Conservation (phyloP, 2,329 filamentous ascomycete genomes). For the Colletotrichum orbiculare region DNA sequence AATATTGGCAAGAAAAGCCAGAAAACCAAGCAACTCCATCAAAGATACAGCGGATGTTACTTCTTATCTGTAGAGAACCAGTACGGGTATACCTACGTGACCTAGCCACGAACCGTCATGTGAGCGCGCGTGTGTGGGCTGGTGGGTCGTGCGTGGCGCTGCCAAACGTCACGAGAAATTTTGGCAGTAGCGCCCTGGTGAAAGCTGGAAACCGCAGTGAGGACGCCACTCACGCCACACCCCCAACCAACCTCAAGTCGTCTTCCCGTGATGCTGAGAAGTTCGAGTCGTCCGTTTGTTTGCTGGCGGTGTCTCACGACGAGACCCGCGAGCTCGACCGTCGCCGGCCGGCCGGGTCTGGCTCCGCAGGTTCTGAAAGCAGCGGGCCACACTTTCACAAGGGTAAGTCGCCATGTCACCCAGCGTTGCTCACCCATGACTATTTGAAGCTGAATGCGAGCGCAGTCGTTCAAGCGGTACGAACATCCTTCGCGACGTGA, state of each 20-base stretch:
- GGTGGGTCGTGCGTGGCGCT: constrained; percentile 7
- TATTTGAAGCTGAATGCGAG: not conserved
- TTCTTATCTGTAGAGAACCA: too few relatives aligned
- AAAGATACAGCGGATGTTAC: too few relatives aligned
- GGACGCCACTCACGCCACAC: constrained; percentile 10
- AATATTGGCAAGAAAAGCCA: too few relatives aligned
- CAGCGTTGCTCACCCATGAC: not conserved
- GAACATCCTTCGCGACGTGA: too few relatives aligned
- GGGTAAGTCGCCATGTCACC: constrained; percentile 1
- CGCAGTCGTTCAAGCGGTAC: not conserved
- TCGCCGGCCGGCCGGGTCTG: constrained; percentile 18
- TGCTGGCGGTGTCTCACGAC: constrained; percentile 47
- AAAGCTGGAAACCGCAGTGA: not conserved
- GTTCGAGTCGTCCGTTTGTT: constrained; percentile 44
- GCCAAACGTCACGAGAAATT: constrained; percentile 34
- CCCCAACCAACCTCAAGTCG: not conserved
- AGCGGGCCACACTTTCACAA: constrained; percentile 28
- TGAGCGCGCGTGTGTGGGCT: constrained; percentile 28
- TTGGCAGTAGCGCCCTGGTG: constrained; percentile 12
- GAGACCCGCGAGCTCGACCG: not conserved
- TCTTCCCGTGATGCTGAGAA: constrained; percentile 44
- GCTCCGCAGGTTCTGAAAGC: not conserved
- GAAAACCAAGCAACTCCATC: too few relatives aligned
- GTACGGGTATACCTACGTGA: not conserved
- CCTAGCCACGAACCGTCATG: constrained; percentile 7